phyloP scores from a whole-genome alignment of 1,139 yeast genomes.

The Nadsonia commutata region DNA sequence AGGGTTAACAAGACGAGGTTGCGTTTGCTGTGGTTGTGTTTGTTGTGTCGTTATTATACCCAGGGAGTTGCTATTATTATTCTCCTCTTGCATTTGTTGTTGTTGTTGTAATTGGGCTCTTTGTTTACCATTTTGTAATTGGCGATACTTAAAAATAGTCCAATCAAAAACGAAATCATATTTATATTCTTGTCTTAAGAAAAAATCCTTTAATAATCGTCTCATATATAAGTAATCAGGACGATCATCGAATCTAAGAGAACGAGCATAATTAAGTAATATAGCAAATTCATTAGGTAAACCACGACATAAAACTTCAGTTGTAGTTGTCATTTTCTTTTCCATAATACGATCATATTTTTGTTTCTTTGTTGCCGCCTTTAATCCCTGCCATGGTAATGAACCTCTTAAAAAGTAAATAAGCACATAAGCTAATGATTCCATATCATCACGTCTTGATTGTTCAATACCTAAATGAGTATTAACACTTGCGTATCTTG shows the following conservation, averaged over 20 bases:
- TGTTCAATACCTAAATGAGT: conserved; percentile 97
- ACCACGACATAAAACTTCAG: conserved; percentile 81
- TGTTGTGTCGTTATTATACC: background rate
- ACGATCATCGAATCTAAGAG: conserved; percentile 86
- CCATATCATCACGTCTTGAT: conserved; percentile 91
- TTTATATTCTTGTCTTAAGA: conserved; percentile 75
- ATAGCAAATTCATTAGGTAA: conserved; percentile 83
- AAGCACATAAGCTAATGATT: conserved; percentile 86
- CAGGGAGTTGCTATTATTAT: background rate
- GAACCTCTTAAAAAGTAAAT: conserved; percentile 92
- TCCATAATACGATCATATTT: conserved; percentile 95
- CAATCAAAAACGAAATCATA: conserved; percentile 95
- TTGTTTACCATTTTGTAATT: background rate
- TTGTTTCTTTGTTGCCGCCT: conserved; percentile 93
- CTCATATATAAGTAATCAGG: conserved; percentile 90
- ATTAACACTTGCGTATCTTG: conserved; percentile 88
- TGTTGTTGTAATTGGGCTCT: conserved; percentile 38
- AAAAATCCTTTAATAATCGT: conserved; percentile 77
- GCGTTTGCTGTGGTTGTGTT: background rate
- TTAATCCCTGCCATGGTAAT: conserved; percentile 96
- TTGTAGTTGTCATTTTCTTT: conserved; percentile 84
- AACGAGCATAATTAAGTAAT: conserved; percentile 77
- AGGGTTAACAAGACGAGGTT: conserved; percentile 1
- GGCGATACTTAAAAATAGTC: conserved; percentile 71
- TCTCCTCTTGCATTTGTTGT: conserved; percentile 8